A percentile compares a stretch with the other conserved stretches of the same genome.
Conservation (phyloP, 2,329 filamentous ascomycete species). For the Botrytis byssoidea region DNA sequence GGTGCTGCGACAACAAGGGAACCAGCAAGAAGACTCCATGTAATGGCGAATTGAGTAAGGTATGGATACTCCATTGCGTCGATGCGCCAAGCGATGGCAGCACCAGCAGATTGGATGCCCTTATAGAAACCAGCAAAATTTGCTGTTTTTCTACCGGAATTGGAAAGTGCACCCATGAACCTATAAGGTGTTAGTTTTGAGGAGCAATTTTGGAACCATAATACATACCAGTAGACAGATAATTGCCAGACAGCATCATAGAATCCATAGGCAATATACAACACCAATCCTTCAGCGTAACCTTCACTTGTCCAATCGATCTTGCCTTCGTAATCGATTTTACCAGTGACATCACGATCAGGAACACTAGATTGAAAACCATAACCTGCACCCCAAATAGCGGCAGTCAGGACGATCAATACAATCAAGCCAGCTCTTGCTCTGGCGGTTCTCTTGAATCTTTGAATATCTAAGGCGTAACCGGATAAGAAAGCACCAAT, state of each 20-base stretch:
- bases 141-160: slow-evolving; percentile 84
- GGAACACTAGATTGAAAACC: slow-evolving; percentile 62
- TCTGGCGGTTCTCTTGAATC: slow-evolving; percentile 60
- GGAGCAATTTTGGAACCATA: slow-evolving; percentile 50
- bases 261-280: slow-evolving; percentile 86
- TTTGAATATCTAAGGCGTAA: slow-evolving; percentile 60
- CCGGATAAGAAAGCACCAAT: slow-evolving; percentile 73
- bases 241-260: slow-evolving; percentile 89
- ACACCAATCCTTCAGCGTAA: slow-evolving; percentile 74
- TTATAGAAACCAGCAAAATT: slow-evolving; percentile 89
- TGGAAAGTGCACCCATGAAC: slow-evolving; percentile 88
- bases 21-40: slow-evolving; percentile 73
- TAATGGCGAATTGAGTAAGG: slow-evolving; percentile 67
- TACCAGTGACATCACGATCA: slow-evolving; percentile 52
- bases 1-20: slow-evolving; percentile 73
- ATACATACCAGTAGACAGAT: slow-evolving; percentile 72
- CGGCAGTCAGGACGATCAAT: slow-evolving; percentile 68
- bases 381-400: slow-evolving; percentile 77
- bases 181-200: slow-evolving; percentile 42
- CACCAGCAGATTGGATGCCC: slow-evolving; percentile 78
- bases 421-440: slow-evolving; percentile 61
- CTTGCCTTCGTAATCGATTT: slow-evolving; percentile 15
- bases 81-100: slow-evolving; percentile 69
- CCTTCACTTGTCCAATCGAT: slow-evolving; percentile 51
- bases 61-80: slow-evolving; percentile 62